Conservation (phyloP, 805 yeast genomes). For the Suhomyces xylopsoci region DNA sequence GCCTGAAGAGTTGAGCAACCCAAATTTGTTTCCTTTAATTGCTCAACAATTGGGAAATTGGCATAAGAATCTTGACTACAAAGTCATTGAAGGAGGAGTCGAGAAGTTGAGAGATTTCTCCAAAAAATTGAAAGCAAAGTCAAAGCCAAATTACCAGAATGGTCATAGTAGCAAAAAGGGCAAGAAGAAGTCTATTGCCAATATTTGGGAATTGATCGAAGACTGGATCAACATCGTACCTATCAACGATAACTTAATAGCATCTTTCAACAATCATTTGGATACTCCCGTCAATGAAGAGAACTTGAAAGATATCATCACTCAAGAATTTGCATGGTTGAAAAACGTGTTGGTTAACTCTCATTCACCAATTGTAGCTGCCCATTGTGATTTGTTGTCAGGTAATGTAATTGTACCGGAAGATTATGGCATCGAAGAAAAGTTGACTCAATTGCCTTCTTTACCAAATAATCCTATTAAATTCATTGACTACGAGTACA, state of each 20-base stretch:
- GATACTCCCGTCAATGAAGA: constrained; percentile 16
- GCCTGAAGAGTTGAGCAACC: constrained; percentile 50
- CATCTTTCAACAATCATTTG: constrained; percentile 34
- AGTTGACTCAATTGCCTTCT: constrained; percentile 13
- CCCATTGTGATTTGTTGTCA: constrained; percentile 71
- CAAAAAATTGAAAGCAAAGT: constrained; percentile 11
- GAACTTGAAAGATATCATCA: constrained; percentile 38
- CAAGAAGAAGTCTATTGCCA: constrained; percentile 31
- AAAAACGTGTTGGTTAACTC: constrained; percentile 31
- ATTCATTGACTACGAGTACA: constrained; percentile 71
- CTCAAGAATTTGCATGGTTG: constrained; percentile 56
- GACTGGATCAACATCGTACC: constrained; percentile 68
- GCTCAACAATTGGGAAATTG: constrained; percentile 69
- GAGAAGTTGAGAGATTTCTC: constrained; percentile 33
- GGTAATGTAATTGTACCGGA: constrained; percentile 68
- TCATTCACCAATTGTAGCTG: constrained; percentile 55
- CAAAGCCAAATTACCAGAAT: background rate
- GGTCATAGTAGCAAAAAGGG: constrained; percentile 12
- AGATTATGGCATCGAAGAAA: constrained; percentile 16
- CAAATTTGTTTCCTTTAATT: constrained; percentile 50
- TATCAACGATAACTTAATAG: constrained; percentile 36
- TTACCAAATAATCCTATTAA: constrained; percentile 41
- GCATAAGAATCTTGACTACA: constrained; percentile 52
- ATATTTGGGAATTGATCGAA: constrained; percentile 58
- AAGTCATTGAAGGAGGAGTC: constrained; percentile 47